Evolutionary conservation across 2,329 filamentous ascomycete genomes (phyloP).

Genomic region (Periconia macrospinosa): DNA sequence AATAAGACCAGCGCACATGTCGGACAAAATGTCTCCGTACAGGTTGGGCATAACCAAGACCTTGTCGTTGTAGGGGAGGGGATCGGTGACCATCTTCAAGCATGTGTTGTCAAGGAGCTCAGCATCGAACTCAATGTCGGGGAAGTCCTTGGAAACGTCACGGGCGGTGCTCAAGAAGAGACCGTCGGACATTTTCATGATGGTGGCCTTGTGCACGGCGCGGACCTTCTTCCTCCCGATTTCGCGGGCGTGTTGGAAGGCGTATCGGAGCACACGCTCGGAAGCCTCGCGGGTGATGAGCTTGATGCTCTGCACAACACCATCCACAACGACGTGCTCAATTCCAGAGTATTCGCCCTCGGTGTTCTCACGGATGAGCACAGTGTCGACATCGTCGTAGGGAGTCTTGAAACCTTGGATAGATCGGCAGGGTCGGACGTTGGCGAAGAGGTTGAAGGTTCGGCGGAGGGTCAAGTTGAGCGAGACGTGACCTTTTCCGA

Average conservation of each 20-base stretch:
- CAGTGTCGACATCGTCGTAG: conserved; percentile 95
- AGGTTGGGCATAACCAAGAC: conserved; percentile 97
- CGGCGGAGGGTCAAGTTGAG: conserved; percentile 97
- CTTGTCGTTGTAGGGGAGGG: conserved; percentile 97
- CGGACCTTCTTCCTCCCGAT: conserved; percentile 96
- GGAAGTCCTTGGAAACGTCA: conserved; percentile 92
- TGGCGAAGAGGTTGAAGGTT: conserved; percentile 99
- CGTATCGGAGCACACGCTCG: conserved; percentile 94
- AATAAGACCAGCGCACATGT: conserved; percentile 99
- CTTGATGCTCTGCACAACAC: conserved; percentile 99
- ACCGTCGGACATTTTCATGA: conserved; percentile 99
- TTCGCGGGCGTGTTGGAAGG: conserved; percentile 95
- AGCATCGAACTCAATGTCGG: conserved; percentile 91
- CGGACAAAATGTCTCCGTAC: conserved; percentile 98
- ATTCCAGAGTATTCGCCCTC: conserved; percentile 99
- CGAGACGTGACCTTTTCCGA: conserved; percentile 98
- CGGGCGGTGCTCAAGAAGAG: conserved; percentile 89
- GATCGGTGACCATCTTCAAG: conserved; percentile 98
- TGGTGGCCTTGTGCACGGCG: conserved; percentile 98
- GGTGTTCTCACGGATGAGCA: conserved; percentile 98
- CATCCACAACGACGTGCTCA: conserved; percentile 96
- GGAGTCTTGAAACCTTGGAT: conserved; percentile 98
- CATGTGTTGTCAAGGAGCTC: conserved; percentile 99
- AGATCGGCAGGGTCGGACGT: conserved; percentile 95
- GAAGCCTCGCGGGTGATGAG: conserved; percentile 94